These are phyloP conservation scores for Apiospora arundinis DNA, from an alignment of 2,329 filamentous ascomycete species.

Conservation along the genomic window DNA sequence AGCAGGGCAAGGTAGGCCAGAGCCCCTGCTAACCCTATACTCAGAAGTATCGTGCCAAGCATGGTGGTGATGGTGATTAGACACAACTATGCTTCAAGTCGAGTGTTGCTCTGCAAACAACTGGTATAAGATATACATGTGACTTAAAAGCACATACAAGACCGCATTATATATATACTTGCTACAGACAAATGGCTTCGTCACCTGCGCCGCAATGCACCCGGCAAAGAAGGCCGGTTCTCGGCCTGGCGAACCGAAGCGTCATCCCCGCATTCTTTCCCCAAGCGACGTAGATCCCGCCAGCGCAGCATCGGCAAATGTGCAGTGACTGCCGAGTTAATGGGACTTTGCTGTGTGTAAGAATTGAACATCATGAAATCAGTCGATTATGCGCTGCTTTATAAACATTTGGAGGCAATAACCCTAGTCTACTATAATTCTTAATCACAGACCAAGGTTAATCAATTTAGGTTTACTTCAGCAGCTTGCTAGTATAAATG, in stretches of 20 bases:
- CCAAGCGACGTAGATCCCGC: slow-evolving; percentile 5
- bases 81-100: background rate
- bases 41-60: slow-evolving; percentile 30
- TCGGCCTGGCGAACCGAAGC: background rate
- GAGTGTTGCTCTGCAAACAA: background rate
- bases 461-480: too few species aligned
- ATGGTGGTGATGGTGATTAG: background rate
- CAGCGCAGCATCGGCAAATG: background rate
- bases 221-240: background rate
- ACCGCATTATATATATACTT: background rate
- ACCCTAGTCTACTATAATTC: too few species aligned
- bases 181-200: background rate
- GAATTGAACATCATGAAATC: background rate
- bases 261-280: slow-evolving; percentile 14
- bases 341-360: background rate
- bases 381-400: background rate
- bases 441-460: too few species aligned
- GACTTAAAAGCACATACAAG: too few species aligned
- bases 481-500: too few species aligned
- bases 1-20: slow-evolving; percentile 36
- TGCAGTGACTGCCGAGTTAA: background rate
- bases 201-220: background rate
- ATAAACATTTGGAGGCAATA: too few species aligned
- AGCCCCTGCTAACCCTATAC: slow-evolving; percentile 29
- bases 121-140: background rate